phyloP scores from a whole-genome alignment of 176 grass and related monocot genomes.

The Carex kokanica region DNA sequence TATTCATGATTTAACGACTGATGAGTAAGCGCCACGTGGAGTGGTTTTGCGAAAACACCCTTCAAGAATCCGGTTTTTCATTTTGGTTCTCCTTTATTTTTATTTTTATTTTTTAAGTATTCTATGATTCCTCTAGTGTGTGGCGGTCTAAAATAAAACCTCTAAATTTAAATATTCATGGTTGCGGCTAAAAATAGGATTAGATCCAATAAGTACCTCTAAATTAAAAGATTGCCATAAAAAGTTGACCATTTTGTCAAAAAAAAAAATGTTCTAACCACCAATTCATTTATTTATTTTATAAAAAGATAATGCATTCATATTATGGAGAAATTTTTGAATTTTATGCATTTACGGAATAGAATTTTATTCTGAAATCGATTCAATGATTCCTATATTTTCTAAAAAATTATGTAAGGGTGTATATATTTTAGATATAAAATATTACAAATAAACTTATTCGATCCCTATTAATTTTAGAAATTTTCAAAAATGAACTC shows the following conservation, averaged over 20 bases:
- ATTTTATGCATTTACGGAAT: too few species aligned
- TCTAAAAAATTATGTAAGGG: too few species aligned
- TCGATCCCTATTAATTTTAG: too few species aligned
- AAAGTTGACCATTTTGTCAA: not conserved
- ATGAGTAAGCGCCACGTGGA: too few species aligned
- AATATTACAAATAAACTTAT: too few species aligned
- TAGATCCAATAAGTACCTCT: not conserved
- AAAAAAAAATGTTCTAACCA: not conserved
- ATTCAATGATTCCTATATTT: too few species aligned
- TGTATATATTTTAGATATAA: too few species aligned
- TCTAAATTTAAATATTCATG: not conserved
- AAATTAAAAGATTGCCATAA: not conserved
- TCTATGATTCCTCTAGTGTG: not conserved
- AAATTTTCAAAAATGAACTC: too few species aligned
- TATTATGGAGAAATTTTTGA: not conserved
- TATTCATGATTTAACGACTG: too few species aligned
- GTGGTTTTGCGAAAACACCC: not conserved
- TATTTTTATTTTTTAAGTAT: not conserved
- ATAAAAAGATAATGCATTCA: not conserved
- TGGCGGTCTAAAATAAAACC: too few species aligned
- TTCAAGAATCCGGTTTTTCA: not conserved
- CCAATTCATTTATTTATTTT: not conserved
- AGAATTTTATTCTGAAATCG: too few species aligned
- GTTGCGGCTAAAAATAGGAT: not conserved
- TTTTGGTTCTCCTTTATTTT: not conserved